phyloP scores from a whole-genome alignment of 129 eudicot species.

The Cynara cardunculus region DNA sequence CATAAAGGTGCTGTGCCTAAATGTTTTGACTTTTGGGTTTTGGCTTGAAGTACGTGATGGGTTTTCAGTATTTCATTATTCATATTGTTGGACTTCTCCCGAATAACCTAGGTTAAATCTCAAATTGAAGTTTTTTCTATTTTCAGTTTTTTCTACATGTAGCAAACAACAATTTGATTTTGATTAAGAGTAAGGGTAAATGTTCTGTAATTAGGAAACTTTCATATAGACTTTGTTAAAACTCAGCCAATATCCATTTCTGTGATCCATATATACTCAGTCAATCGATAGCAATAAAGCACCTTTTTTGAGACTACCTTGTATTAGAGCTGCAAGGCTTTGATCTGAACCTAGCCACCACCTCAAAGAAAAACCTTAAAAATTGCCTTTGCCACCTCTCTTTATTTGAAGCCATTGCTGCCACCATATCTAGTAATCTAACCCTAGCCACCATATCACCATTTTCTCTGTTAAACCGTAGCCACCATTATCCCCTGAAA shows the following conservation, averaged over 20 bases:
- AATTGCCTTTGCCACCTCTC: not conserved
- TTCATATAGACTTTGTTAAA: not conserved
- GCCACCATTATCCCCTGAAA: too few species aligned
- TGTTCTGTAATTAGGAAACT: not conserved
- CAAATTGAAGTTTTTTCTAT: not conserved
- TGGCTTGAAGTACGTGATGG: not conserved
- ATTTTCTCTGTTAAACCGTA: too few species aligned
- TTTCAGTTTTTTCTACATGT: not conserved
- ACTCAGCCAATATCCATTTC: not conserved
- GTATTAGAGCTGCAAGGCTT: not conserved
- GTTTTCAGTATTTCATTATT: not conserved
- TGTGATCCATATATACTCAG: not conserved
- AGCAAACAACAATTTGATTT: not conserved
- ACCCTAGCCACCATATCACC: too few species aligned
- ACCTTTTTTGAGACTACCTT: not conserved
- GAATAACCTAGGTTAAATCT: not conserved
- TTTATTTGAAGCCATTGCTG: not conserved
- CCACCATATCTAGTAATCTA: too few species aligned
- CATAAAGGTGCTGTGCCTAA: not conserved
- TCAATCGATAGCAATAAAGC: not conserved
- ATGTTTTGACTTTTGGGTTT: not conserved
- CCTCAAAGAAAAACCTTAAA: not conserved
- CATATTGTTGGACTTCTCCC: not conserved
- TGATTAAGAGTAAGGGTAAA: not conserved
- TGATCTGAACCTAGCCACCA: not conserved